These are phyloP conservation scores for Prunus dulcis DNA, from an alignment of 306 rosid species.

Conservation along the genomic window DNA sequence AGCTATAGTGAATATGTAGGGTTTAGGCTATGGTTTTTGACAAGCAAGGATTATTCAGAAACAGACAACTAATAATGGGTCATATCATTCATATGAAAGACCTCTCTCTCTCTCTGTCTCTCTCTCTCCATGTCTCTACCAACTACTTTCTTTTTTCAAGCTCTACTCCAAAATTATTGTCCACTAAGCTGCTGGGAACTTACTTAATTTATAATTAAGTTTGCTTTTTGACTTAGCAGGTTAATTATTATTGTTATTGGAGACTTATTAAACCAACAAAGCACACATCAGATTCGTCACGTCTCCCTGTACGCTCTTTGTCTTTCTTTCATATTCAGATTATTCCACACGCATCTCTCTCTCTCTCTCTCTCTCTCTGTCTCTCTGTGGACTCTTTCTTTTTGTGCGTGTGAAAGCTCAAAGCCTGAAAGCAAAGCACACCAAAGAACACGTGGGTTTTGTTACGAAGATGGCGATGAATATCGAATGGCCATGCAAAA, in stretches of 20 bases:
- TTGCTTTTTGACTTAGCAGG: neutral
- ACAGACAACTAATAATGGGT: no score
- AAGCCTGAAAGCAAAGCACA: neutral
- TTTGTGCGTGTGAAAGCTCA: neutral
- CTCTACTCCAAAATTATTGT: neutral
- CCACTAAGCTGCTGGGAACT: neutral
- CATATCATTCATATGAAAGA: no score
- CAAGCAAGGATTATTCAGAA: no score
- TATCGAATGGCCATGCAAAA: neutral
- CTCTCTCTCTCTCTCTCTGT: neutral
- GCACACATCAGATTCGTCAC: neutral
- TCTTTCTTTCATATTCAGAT: neutral
- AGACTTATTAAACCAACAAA: neutral
- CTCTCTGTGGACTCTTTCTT: neutral
- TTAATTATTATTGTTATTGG: neutral
- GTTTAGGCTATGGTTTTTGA: no score
- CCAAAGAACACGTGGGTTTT: neutral
- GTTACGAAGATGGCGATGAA: neutral
- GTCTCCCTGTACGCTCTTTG: neutral
- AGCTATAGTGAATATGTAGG: neutral
- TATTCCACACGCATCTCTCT: neutral
- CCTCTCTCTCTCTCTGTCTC: neutral
- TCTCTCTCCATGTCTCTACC: neutral
- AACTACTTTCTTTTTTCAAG: neutral
- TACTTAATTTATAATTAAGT: neutral